Base-by-base conservation (phyloP, 1,139 yeast species). In the Magnusiomyces suaveolens region DNA sequence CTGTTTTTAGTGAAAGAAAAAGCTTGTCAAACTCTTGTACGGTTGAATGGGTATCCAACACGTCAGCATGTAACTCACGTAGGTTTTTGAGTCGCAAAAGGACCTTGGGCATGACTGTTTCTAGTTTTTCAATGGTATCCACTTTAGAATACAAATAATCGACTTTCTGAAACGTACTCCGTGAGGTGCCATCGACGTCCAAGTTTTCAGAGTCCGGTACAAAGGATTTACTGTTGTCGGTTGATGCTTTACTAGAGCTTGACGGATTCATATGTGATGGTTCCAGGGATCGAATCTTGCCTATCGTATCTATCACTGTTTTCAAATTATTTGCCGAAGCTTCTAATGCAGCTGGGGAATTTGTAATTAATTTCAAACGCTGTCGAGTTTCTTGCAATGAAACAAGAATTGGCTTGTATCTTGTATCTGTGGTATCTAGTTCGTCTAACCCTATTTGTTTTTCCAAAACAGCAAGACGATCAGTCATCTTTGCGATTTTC, bases 1-100 rank as follows among this genome's bases (percentile, higher is more conserved):
- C 58, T 10, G 50, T 43, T 33, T 50, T 48, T 2, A 56, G 26
- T 8, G 50, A 48, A 12, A 44, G 24, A 36, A 54, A 41, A 6
- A 50, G 51, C 6, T 47, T 21, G 44, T 56, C 55, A 51, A 56
- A 51, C 3, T 52, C 56, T 29, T 47, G 41, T n/a, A 56, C n/a
- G 1, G 43, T 26, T 4, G 20, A 39, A 23, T 48, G 44, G 3
- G 58, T 33, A 18, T 46, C 33, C 20, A 26, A 39, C 3, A 56
- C 58, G 32, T 56, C 56, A 4, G 55, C 36, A 54, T 56, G 58
- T 2, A 56, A 25, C 3, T 46, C 43, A 14, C 52, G 48, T 25
- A 56, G 24, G 20, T 36, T 6, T 41, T 52, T 52, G 26, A 56
- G 25, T 24, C 58, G 53, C 10, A 26, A 43, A 2, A 56, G 43